These are phyloP conservation scores for Coccomyxa subellipsoidea DNA, from an alignment of 163 green algal species.

Conservation along the genomic window DNA sequence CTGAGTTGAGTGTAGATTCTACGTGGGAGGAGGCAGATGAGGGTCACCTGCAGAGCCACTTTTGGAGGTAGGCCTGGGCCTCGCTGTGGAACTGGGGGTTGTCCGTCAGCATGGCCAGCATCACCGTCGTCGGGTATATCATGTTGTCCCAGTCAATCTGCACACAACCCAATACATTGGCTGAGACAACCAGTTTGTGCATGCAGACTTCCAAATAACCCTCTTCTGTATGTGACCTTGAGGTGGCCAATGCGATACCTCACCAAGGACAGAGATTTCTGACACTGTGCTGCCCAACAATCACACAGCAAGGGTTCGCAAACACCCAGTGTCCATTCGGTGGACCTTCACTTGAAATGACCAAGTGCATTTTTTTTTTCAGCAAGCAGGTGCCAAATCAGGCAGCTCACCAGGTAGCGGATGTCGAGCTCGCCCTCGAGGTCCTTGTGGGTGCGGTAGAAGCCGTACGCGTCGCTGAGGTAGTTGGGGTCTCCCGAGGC, in stretches of 20 bases:
- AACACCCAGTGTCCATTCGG: too few relatives aligned
- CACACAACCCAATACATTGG: background rate
- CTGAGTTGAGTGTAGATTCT: too few relatives aligned
- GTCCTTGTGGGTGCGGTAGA: background rate
- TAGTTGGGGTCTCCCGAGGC: constrained; percentile 36
- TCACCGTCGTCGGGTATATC: constrained; percentile 51
- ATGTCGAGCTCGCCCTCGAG: background rate
- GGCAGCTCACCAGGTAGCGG: constrained; percentile 9
- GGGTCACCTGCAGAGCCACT: constrained; percentile 48
- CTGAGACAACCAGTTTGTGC: too few relatives aligned
- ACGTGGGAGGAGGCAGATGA: background rate
- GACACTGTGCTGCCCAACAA: too few relatives aligned
- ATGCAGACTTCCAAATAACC: too few relatives aligned
- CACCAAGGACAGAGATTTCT: too few relatives aligned
- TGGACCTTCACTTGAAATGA: too few relatives aligned
- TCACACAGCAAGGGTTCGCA: too few relatives aligned
- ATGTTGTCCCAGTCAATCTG: constrained; percentile 58
- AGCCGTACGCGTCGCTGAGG: constrained; percentile 9
- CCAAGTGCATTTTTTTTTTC: too few relatives aligned
- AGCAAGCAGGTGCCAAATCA: too few relatives aligned
- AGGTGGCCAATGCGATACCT: too few relatives aligned
- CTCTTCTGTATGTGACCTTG: too few relatives aligned
- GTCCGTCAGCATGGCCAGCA: constrained; percentile 54
- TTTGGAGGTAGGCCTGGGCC: constrained; percentile 39
- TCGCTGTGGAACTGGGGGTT: constrained; percentile 39